A percentile compares a stretch with the other conserved stretches of the same genome.
Evolutionary conservation across 768 basidiomycete genomes (phyloP).

Genomic region (Mycena rosella): DNA sequence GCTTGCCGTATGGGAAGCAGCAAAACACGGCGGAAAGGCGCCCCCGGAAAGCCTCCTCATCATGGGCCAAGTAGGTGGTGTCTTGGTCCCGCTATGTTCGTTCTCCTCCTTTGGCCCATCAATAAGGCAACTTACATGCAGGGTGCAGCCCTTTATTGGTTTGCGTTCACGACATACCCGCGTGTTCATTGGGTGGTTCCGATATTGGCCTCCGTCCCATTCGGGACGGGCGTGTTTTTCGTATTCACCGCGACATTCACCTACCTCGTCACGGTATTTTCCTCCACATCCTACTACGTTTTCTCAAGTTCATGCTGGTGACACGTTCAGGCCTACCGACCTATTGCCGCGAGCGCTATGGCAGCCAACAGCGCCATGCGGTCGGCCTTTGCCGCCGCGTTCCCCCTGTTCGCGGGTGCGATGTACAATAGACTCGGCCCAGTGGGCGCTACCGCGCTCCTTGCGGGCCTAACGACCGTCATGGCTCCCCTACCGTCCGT

Average conservation of each 20-base stretch:
- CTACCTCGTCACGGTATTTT: neutral
- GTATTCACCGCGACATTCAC: slow-evolving; percentile 1
- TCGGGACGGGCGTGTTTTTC: slow-evolving; percentile 54
- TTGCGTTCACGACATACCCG: slow-evolving; percentile 67
- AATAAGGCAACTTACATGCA: slow-evolving; percentile 59
- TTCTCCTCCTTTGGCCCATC: slow-evolving; percentile 46
- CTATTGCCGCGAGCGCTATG: slow-evolving; percentile 66
- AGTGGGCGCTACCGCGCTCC: slow-evolving; percentile 78
- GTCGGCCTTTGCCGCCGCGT: slow-evolving; percentile 70
- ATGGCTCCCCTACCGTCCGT: slow-evolving; percentile 75
- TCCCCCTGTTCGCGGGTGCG: slow-evolving; percentile 75
- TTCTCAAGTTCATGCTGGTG: neutral
- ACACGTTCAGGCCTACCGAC: neutral
- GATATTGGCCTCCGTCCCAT: slow-evolving; percentile 73
- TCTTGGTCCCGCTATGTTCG: slow-evolving; percentile 72
- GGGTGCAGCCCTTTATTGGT: slow-evolving; percentile 67
- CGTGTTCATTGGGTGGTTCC: slow-evolving; percentile 74
- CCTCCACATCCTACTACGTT: too few relatives aligned
- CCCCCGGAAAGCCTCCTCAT: slow-evolving; percentile 77
- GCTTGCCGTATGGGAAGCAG: slow-evolving; percentile 51
- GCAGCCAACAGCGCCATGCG: slow-evolving; percentile 75
- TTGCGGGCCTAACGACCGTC: slow-evolving; percentile 72
- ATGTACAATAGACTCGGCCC: slow-evolving; percentile 77
- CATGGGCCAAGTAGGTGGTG: slow-evolving; percentile 75
- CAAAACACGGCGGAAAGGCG: slow-evolving; percentile 57